A percentile compares a stretch with the other conserved stretches of the same genome.
phyloP scores from a whole-genome alignment of 1,284 basidiomycete genomes.

The Heliocybe sulcata region DNA sequence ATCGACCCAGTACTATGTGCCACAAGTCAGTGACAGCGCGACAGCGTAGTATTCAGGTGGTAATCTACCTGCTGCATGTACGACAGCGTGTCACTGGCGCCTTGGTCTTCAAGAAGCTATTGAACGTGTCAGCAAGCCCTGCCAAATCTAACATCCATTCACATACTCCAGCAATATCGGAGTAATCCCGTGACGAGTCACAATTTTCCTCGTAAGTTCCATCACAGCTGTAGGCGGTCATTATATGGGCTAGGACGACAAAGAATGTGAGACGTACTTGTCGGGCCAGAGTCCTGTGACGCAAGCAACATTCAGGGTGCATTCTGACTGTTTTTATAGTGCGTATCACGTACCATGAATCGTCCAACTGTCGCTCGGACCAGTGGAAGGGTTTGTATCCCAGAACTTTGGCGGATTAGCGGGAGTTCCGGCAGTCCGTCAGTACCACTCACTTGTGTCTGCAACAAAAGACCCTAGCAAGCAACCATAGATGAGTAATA shows the following conservation, averaged over 20 bases:
- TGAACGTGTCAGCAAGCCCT: not conserved
- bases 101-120: constrained; percentile 53
- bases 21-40: not conserved
- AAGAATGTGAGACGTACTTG: constrained; percentile 32
- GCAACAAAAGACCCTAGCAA: constrained; percentile 49
- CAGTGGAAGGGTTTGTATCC: constrained; percentile 56
- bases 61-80: constrained; percentile 53
- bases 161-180: constrained; percentile 44
- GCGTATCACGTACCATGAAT: constrained; percentile 51
- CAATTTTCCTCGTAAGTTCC: constrained; percentile 56
- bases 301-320: constrained; percentile 5
- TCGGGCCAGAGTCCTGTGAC: constrained; percentile 64
- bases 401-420: constrained; percentile 39
- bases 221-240: constrained; percentile 47
- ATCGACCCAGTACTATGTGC: constrained; percentile 55
- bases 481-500: not conserved
- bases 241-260: not conserved
- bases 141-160: not conserved
- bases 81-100: constrained; percentile 51
- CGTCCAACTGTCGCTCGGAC: constrained; percentile 65
- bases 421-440: constrained; percentile 21
- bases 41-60: not conserved
- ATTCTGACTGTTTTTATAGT: not conserved
- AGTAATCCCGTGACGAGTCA: constrained; percentile 57
- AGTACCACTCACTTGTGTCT: constrained; percentile 43